phyloP scores from a whole-genome alignment of 805 yeast genomes.

The Yamadazyma kitorensis region DNA sequence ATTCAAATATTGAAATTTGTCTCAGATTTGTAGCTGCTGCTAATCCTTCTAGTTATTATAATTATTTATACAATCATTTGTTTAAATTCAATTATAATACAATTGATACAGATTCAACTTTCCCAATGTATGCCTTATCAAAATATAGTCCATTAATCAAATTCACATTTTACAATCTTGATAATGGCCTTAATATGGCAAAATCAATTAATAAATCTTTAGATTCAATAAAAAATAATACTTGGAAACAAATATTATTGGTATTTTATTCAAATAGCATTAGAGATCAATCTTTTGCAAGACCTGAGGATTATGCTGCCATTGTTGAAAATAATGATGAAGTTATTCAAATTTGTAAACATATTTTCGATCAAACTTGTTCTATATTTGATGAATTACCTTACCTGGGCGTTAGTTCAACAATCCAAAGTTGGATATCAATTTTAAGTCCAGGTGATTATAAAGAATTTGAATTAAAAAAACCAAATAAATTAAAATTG shows the following conservation, averaged over 20 bases:
- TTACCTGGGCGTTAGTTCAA: slow-evolving; percentile 12
- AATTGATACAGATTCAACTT: slow-evolving; percentile 21
- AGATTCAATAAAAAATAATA: slow-evolving; percentile 26
- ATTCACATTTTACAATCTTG: slow-evolving; percentile 27
- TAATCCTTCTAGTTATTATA: slow-evolving; percentile 31
- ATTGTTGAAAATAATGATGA: slow-evolving; percentile 21
- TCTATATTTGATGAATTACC: slow-evolving; percentile 28
- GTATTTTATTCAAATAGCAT: slow-evolving; percentile 29
- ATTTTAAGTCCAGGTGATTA: slow-evolving; percentile 35
- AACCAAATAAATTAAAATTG: slow-evolving; percentile 28
- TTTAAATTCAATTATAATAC: slow-evolving; percentile 16
- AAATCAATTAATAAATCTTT: slow-evolving; percentile 19
- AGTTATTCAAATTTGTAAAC: slow-evolving; percentile 23
- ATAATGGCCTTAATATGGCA: slow-evolving; percentile 22
- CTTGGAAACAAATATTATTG: slow-evolving; percentile 37
- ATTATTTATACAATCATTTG: slow-evolving; percentile 22
- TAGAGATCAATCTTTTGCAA: slow-evolving; percentile 34
- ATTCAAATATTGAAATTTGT: slow-evolving; percentile 27
- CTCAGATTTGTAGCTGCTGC: slow-evolving; percentile 36
- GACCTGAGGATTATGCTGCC: slow-evolving; percentile 33
- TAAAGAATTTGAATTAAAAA: slow-evolving; percentile 23
- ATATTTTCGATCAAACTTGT: slow-evolving; percentile 30
- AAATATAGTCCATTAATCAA: slow-evolving; percentile 34
- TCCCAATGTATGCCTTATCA: slow-evolving; percentile 23
- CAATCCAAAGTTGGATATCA: slow-evolving; percentile 30